These are phyloP conservation scores for Monosporascus sp. DNA, from an alignment of 2,329 filamentous ascomycete genomes.

Conservation along the genomic window DNA sequence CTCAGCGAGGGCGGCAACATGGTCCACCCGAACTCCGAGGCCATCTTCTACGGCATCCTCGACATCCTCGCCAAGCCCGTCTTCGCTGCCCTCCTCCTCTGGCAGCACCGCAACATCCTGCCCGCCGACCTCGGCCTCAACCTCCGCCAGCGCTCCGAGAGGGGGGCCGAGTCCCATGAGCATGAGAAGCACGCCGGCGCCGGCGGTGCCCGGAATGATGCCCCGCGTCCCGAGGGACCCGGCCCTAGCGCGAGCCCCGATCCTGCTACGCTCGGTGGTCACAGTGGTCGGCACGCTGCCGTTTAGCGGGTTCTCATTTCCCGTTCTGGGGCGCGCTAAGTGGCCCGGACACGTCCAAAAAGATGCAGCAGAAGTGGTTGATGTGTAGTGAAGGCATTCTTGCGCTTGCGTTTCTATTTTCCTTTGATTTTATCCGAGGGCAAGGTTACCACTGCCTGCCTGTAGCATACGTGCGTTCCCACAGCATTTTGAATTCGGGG, in stretches of 20 bases:
- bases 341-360: no score
- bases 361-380: no score
- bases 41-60: slow-evolving; percentile 63
- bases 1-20: slow-evolving; percentile 60
- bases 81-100: slow-evolving; percentile 57
- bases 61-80: slow-evolving; percentile 61
- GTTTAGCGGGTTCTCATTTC: neutral
- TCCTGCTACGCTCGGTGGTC: neutral
- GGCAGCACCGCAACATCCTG: slow-evolving; percentile 58
- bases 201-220: neutral
- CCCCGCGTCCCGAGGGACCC: slow-evolving; percentile 8
- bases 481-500: no score
- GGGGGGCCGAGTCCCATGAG: neutral
- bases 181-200: slow-evolving; percentile 16
- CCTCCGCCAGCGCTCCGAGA: slow-evolving; percentile 25
- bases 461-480: no score
- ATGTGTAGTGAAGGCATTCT: no score
- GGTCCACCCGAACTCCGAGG: slow-evolving; percentile 61
- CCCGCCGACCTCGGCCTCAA: slow-evolving; percentile 49
- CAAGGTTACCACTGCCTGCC: no score
- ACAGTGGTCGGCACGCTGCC: neutral
- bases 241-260: slow-evolving; percentile 7
- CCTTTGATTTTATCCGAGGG: no score
- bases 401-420: no score
- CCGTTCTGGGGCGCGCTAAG: neutral